phyloP scores from a whole-genome alignment of 768 basidiomycete species.

The Sutorius australiensis region DNA sequence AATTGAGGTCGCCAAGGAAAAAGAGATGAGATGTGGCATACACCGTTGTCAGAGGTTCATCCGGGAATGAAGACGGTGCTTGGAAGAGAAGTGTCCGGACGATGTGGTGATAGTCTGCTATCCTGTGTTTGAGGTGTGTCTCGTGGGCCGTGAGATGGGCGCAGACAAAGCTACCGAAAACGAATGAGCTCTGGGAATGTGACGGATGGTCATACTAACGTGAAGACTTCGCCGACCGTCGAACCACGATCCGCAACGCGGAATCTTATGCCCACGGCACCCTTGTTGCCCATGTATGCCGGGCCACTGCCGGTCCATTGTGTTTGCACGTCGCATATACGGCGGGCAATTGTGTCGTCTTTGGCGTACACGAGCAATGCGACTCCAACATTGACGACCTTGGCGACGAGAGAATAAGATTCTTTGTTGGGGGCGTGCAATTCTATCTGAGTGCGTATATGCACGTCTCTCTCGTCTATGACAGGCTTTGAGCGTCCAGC shows the following conservation, averaged over 20 bases:
- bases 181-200: conserved; percentile 1
- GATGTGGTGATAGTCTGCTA: conserved; percentile 79
- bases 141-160: conserved; percentile 89
- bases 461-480: conserved; percentile 61
- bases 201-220: conserved; percentile 49
- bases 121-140: conserved; percentile 56
- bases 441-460: conserved; percentile 75
- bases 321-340: conserved; percentile 63
- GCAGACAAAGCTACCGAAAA: conserved; percentile 69
- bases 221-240: conserved; percentile 69
- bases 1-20: conserved; percentile 92
- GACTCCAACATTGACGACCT: conserved; percentile 81
- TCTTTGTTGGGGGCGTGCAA: conserved; percentile 67
- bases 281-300: conserved; percentile 89
- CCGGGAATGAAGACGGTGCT: conserved; percentile 40
- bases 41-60: conserved; percentile 51
- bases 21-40: conserved; percentile 89
- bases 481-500: conserved; percentile 72
- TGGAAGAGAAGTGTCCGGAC: conserved; percentile 77
- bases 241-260: conserved; percentile 57
- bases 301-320: conserved; percentile 74
- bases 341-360: conserved; percentile 61
- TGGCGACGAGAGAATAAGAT: conserved; percentile 72
- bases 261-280: conserved; percentile 86
- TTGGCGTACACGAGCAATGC: conserved; percentile 84